These are phyloP conservation scores for Stipa capillata DNA, from an alignment of 176 grass and related monocot species.

Conservation along the genomic window DNA sequence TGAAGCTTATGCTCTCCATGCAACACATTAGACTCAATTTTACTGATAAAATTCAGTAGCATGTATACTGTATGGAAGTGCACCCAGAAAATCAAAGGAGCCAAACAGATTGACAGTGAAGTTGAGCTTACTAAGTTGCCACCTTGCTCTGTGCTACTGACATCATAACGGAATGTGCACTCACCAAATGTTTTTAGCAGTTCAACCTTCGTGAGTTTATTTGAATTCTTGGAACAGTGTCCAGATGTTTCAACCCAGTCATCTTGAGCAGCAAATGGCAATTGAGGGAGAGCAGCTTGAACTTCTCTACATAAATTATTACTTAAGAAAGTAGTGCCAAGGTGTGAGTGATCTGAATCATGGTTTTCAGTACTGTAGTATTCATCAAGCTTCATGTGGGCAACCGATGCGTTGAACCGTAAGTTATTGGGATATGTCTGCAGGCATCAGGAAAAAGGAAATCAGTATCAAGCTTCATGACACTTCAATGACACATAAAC, in stretches of 20 bases:
- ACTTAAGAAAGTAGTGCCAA: slow-evolving; percentile 47
- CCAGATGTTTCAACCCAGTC: slow-evolving; percentile 24
- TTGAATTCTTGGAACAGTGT: slow-evolving; percentile 22
- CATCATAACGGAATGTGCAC: slow-evolving; percentile 50
- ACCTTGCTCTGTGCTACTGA: slow-evolving; percentile 55
- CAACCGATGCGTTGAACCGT: slow-evolving; percentile 52
- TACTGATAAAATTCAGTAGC: slow-evolving; percentile 54
- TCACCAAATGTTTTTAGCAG: slow-evolving; percentile 74
- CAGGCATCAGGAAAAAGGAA: slow-evolving; percentile 40
- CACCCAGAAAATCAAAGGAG: slow-evolving; percentile 75
- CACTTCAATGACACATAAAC: background rate
- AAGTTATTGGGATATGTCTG: slow-evolving; percentile 83
- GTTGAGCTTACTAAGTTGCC: slow-evolving; percentile 40
- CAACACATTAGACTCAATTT: slow-evolving; percentile 34
- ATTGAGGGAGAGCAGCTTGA: slow-evolving; percentile 67
- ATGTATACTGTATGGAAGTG: slow-evolving; percentile 76
- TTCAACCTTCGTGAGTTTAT: slow-evolving; percentile 53
- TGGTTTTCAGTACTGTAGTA: slow-evolving; percentile 39
- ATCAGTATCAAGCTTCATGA: slow-evolving; percentile 18
- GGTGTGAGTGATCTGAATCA: slow-evolving; percentile 15
- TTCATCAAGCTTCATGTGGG: slow-evolving; percentile 62
- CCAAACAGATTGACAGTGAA: slow-evolving; percentile 53
- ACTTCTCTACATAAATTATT: slow-evolving; percentile 59
- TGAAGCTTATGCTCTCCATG: slow-evolving; percentile 26
- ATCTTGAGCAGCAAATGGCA: slow-evolving; percentile 33